phyloP scores from a whole-genome alignment of 2,329 filamentous ascomycete genomes.

The Beauveria scarabaeidicola region DNA sequence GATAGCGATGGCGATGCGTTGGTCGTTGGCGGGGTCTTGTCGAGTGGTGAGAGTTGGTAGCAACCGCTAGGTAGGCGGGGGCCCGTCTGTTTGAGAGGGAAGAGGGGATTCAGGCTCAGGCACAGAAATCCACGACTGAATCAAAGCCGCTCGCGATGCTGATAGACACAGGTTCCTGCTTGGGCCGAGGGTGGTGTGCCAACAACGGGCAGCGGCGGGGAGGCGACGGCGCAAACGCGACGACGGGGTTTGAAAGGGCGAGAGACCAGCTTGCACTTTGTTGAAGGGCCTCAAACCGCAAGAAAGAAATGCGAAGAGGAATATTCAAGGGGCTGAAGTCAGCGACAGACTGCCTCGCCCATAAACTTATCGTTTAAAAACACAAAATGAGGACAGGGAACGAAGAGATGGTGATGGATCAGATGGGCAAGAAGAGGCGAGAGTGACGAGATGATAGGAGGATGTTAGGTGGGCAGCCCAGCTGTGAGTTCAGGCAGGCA shows the following conservation, averaged over 20 bases:
- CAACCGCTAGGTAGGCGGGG: neutral
- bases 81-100: neutral
- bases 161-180: neutral
- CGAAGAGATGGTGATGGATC: neutral
- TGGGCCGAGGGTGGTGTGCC: neutral
- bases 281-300: neutral
- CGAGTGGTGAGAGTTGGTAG: conserved; percentile 1
- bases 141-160: neutral
- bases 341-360: neutral
- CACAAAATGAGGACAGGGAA: neutral
- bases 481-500: neutral
- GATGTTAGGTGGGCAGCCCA: conserved; percentile 3
- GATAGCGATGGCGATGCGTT: neutral
- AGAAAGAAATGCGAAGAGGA: neutral
- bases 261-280: neutral
- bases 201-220: neutral
- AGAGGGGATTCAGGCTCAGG: no score
- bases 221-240: conserved; percentile 10
- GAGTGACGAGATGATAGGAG: conserved; percentile 3
- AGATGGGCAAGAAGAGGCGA: conserved; percentile 3
- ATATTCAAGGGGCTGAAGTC: neutral
- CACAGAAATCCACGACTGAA: neutral
- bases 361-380: neutral
- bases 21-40: neutral
- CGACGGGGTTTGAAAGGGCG: neutral